Evolutionary conservation across 495 filamentous ascomycete species (phyloP).

Genomic region (Mytilinidion resinicola): DNA sequence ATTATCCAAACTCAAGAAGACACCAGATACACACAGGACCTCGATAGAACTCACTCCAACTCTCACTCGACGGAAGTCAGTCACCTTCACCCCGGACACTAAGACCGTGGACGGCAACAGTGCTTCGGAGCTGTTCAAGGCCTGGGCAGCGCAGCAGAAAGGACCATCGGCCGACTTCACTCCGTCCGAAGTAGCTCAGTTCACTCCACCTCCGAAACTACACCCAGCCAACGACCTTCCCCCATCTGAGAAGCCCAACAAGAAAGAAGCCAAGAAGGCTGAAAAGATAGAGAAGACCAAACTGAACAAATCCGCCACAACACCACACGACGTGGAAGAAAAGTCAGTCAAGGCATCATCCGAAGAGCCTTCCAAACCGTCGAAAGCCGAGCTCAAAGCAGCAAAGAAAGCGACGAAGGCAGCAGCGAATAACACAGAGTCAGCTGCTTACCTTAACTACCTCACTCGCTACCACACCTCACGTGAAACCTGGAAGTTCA

Average conservation of each 20-base stretch:
- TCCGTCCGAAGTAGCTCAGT: conserved; percentile 18
- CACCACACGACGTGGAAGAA: conserved; percentile 1
- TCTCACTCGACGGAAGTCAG: conserved; percentile 54
- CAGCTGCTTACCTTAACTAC: conserved; percentile 55
- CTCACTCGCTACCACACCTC: conserved; percentile 62
- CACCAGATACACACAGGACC: neutral
- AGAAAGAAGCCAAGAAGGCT: neutral
- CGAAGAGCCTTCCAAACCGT: neutral
- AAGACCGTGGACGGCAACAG: conserved; percentile 55
- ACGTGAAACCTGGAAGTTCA: conserved; percentile 78
- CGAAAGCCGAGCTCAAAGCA: conserved; percentile 5
- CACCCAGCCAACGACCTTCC: conserved; percentile 21
- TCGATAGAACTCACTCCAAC: conserved; percentile 2
- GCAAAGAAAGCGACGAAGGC: neutral
- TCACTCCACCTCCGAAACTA: conserved; percentile 13
- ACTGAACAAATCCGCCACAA: conserved; percentile 15
- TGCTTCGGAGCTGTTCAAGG: conserved; percentile 35
- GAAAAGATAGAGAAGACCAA: conserved; percentile 17
- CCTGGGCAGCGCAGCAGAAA: conserved; percentile 40
- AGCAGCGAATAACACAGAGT: conserved; percentile 15
- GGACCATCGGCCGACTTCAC: conserved; percentile 21
- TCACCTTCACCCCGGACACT: conserved; percentile 67
- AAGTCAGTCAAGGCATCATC: neutral
- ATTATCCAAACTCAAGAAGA: neutral
- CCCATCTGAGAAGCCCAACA: neutral